These are phyloP conservation scores for Stemphylium lycopersici DNA, from an alignment of 2,329 filamentous ascomycete species.

Conservation along the genomic window DNA sequence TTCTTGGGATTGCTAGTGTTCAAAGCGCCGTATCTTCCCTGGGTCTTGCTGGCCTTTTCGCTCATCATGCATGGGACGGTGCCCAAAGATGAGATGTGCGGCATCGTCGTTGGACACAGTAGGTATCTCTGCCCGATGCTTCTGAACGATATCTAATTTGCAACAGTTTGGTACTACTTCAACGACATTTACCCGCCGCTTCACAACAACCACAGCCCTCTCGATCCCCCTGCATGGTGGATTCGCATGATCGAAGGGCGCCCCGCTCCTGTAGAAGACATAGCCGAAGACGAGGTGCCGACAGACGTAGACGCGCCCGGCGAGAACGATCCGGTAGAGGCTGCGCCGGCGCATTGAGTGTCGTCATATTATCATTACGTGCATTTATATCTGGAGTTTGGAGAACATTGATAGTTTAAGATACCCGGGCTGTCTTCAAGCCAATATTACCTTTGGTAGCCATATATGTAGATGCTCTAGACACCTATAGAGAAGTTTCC, in stretches of 20 bases:
- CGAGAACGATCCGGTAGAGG: slow-evolving; percentile 16
- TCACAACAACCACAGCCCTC: slow-evolving; percentile 80
- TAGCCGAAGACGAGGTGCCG: slow-evolving; percentile 15
- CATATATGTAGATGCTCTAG: not conserved
- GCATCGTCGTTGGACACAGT: slow-evolving; percentile 87
- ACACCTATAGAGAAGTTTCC: not conserved
- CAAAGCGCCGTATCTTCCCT: slow-evolving; percentile 91
- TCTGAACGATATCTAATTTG: slow-evolving; percentile 9
- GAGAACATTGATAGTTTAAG: slow-evolving; percentile 28
- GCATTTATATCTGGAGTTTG: slow-evolving; percentile 25
- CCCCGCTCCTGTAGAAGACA: slow-evolving; percentile 30
- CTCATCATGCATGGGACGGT: slow-evolving; percentile 87
- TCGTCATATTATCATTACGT: not conserved
- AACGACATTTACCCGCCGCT: slow-evolving; percentile 93
- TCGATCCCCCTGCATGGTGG: slow-evolving; percentile 93
- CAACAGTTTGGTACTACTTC: slow-evolving; percentile 90
- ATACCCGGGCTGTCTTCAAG: slow-evolving; percentile 32
- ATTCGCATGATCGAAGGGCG: slow-evolving; percentile 74
- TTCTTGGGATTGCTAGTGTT: slow-evolving; percentile 88
- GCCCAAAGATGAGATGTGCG: slow-evolving; percentile 95
- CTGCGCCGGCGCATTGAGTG: slow-evolving; percentile 20
- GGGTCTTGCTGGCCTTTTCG: slow-evolving; percentile 93
- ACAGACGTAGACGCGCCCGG: slow-evolving; percentile 3
- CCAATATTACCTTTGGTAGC: not conserved
- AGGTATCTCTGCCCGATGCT: slow-evolving; percentile 24